phyloP scores from a whole-genome alignment of 2,329 filamentous ascomycete genomes.

The Colletotrichum eleusines region DNA sequence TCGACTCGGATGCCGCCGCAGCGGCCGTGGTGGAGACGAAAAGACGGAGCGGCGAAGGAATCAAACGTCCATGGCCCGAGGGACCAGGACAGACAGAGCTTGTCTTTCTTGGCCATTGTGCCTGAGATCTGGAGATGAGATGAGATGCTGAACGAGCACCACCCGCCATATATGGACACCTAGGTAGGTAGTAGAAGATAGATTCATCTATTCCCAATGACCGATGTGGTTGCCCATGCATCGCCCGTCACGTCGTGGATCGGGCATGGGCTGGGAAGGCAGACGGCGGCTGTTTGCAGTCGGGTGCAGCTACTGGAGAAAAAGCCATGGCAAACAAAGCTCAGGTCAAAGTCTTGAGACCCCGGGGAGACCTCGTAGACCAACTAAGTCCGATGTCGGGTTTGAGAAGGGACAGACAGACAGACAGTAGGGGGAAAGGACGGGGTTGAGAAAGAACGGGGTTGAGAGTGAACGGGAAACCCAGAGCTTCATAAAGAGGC shows the following conservation, averaged over 20 bases:
- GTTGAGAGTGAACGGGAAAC: not conserved
- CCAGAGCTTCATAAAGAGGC: not conserved
- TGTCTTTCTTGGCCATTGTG: constrained; percentile 5
- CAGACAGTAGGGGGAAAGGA: too few species aligned
- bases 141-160: not conserved
- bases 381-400: not conserved
- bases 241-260: not conserved
- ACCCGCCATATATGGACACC: not conserved
- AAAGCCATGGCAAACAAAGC: not conserved
- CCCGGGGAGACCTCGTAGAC: too few species aligned
- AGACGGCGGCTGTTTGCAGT: not conserved
- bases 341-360: too few species aligned
- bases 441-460: not conserved
- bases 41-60: constrained; percentile 20
- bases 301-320: not conserved
- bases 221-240: constrained; percentile 6
- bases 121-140: not conserved
- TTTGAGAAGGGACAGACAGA: not conserved
- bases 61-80: not conserved
- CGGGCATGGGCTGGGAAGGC: too few species aligned
- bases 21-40: constrained; percentile 19
- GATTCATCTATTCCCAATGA: not conserved
- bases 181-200: too few species aligned
- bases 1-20: constrained; percentile 9
- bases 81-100: too few species aligned